Percentiles rank a stretch among this genome's conserved stretches.
These are phyloP conservation scores for Fraxinus pennsylvanica DNA, from an alignment of 257 asterid species.

Conservation along the genomic window DNA sequence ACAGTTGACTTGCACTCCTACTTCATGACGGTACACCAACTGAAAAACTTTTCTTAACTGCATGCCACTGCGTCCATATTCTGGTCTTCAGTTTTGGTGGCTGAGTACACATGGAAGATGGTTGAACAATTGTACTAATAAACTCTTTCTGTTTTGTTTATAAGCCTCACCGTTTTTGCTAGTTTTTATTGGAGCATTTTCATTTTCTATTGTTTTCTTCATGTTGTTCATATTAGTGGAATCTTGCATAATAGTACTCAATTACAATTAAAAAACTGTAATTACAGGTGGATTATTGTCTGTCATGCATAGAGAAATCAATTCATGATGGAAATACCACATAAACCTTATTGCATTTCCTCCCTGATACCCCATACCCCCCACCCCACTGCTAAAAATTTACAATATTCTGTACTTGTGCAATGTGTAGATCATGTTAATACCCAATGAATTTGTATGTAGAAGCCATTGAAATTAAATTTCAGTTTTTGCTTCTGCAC, in stretches of 20 bases:
- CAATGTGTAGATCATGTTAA: constrained; percentile 5
- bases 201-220: constrained; percentile 3
- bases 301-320: background rate
- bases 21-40: constrained; percentile 64
- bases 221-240: background rate
- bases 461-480: background rate
- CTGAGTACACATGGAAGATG: constrained; percentile 12
- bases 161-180: background rate
- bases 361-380: constrained; percentile 6
- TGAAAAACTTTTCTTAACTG: background rate
- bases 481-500: background rate
- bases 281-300: background rate
- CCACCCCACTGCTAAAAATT: background rate
- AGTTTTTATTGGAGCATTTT: constrained; percentile 3
- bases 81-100: constrained; percentile 17
- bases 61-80: background rate
- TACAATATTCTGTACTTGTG: background rate
- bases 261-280: background rate
- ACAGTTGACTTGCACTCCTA: constrained; percentile 82
- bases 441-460: constrained; percentile 4
- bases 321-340: background rate
- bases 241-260: background rate
- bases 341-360: background rate
- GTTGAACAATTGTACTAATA: background rate
- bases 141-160: background rate